Percentiles rank a stretch among this genome's conserved stretches.
Evolutionary conservation across 2,329 filamentous ascomycete species (phyloP).

Genomic region (Fusarium virguliforme): DNA sequence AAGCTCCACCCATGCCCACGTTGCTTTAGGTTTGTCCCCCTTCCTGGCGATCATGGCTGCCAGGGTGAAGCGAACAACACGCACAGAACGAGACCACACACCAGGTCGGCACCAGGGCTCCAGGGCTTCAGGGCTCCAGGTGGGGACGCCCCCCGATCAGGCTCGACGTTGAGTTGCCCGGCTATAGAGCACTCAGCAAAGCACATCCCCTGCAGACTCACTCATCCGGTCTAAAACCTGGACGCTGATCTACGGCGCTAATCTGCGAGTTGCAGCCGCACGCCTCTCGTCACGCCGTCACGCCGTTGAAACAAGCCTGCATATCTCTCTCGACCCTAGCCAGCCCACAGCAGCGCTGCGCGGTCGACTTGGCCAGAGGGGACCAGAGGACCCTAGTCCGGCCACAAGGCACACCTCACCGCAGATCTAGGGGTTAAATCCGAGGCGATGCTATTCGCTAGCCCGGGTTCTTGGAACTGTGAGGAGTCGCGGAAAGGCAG

Average conservation of each 20-base stretch:
- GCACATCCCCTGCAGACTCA: not conserved
- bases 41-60: constrained; percentile 30
- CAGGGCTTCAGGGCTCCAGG: not conserved
- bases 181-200: not conserved
- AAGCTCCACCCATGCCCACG: constrained; percentile 34
- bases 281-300: constrained; percentile 40
- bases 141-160: constrained; percentile 6
- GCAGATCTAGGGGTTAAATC: constrained; percentile 47
- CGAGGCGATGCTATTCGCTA: constrained; percentile 43
- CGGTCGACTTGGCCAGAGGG: constrained; percentile 11
- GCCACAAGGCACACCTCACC: constrained; percentile 43
- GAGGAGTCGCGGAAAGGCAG: constrained; percentile 38
- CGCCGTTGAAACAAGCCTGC: constrained; percentile 45
- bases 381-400: constrained; percentile 41
- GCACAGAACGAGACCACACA: constrained; percentile 6
- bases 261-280: constrained; percentile 32
- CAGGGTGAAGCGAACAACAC: constrained; percentile 10
- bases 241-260: constrained; percentile 33
- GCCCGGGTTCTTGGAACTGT: constrained; percentile 46
- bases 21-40: constrained; percentile 28
- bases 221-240: constrained; percentile 19
- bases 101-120: not conserved
- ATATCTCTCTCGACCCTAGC: constrained; percentile 31
- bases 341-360: constrained; percentile 8
- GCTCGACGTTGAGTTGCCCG: constrained; percentile 4